Evolutionary conservation across 1,139 yeast genomes (phyloP).

Genomic region (Kodamaea anthophila): DNA sequence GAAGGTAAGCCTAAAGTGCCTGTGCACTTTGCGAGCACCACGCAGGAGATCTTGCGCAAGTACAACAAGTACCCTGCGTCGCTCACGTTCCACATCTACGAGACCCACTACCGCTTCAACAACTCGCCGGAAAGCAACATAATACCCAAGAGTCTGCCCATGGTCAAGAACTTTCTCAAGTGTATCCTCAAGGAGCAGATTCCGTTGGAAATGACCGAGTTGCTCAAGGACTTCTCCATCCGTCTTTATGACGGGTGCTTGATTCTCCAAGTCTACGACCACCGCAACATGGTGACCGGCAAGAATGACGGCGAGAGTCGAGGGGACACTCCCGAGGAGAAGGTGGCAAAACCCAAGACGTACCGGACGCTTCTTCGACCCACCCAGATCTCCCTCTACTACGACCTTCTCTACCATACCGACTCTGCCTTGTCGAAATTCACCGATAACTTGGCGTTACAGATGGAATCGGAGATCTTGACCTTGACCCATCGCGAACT

Average conservation of each 20-base stretch:
- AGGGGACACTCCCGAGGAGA: not conserved
- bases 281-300: slow-evolving; percentile 34
- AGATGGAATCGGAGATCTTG: slow-evolving; percentile 79
- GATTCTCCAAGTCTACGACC: slow-evolving; percentile 79
- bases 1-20: slow-evolving; percentile 25
- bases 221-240: slow-evolving; percentile 78
- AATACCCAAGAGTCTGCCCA: slow-evolving; percentile 75
- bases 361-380: slow-evolving; percentile 76
- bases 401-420: slow-evolving; percentile 78
- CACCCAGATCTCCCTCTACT: slow-evolving; percentile 73
- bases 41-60: slow-evolving; percentile 70
- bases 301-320: slow-evolving; percentile 2
- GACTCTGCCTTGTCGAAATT: slow-evolving; percentile 70
- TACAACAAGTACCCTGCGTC: slow-evolving; percentile 78
- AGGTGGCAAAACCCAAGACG: slow-evolving; percentile 47
- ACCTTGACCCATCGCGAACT: slow-evolving; percentile 72
- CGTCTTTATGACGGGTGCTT: slow-evolving; percentile 85
- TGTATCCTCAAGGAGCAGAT: slow-evolving; percentile 77
- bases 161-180: slow-evolving; percentile 71
- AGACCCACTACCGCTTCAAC: slow-evolving; percentile 79
- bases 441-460: slow-evolving; percentile 69
- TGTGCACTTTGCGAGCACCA: slow-evolving; percentile 62
- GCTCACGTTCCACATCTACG: slow-evolving; percentile 82
- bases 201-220: slow-evolving; percentile 86
- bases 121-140: slow-evolving; percentile 65